These are phyloP conservation scores for Termitomyces sp. DNA, from an alignment of 768 basidiomycete genomes.

Conservation along the genomic window DNA sequence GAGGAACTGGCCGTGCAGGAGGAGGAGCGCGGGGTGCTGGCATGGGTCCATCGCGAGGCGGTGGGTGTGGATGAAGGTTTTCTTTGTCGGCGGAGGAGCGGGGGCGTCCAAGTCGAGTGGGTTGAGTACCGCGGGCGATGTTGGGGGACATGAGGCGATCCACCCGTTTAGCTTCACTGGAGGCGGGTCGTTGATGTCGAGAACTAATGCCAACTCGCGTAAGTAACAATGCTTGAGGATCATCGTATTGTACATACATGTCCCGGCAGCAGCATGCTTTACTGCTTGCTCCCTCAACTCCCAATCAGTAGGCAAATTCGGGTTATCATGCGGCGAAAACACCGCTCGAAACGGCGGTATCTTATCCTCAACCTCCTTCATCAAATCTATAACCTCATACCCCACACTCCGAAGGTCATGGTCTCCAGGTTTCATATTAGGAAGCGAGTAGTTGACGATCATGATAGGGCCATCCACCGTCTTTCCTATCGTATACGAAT, in stretches of 20 bases:
- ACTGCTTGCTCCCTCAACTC: constrained; percentile 28
- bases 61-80: constrained; percentile 44
- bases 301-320: constrained; percentile 31
- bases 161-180: constrained; percentile 27
- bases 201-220: constrained; percentile 13
- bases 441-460: constrained; percentile 24
- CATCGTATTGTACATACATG: constrained; percentile 24
- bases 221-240: neutral
- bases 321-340: constrained; percentile 46
- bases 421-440: constrained; percentile 10
- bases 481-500: constrained; percentile 36
- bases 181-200: constrained; percentile 26
- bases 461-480: constrained; percentile 19
- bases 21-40: constrained; percentile 30
- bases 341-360: constrained; percentile 45
- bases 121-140: constrained; percentile 24
- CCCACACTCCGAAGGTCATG: constrained; percentile 22
- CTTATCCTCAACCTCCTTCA: constrained; percentile 31
- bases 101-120: constrained; percentile 21
- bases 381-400: constrained; percentile 29
- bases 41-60: constrained; percentile 41
- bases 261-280: constrained; percentile 28
- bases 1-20: constrained; percentile 46
- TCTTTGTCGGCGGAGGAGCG: constrained; percentile 12
- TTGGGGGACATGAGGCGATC: constrained; percentile 31